Percentiles rank a stretch among this genome's conserved stretches.
Evolutionary conservation across 495 filamentous ascomycete genomes (phyloP).

Genomic region (Penicillium waksmanii): DNA sequence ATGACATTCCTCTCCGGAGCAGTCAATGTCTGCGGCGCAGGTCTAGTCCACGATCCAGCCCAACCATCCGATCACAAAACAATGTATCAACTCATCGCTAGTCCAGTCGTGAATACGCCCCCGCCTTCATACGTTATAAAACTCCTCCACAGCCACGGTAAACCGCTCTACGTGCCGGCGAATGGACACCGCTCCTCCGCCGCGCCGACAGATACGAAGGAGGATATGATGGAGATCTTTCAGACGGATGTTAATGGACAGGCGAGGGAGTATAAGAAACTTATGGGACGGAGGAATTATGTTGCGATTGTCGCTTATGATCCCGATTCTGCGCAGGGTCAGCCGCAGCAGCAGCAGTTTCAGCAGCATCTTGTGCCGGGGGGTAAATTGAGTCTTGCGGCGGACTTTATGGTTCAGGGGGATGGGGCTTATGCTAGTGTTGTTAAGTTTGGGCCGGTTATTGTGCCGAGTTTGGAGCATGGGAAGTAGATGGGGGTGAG

Average conservation of each 20-base stretch:
- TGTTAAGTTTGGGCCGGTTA: constrained; percentile 95
- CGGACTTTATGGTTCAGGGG: constrained; percentile 97
- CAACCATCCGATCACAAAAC: constrained; percentile 95
- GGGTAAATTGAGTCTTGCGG: constrained; percentile 83
- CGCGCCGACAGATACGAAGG: constrained; percentile 78
- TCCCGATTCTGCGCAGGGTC: constrained; percentile 68
- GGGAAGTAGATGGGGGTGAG: no score
- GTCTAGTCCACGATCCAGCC: constrained; percentile 89
- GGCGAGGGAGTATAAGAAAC: constrained; percentile 77
- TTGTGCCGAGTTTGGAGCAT: constrained; percentile 90
- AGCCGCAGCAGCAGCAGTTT: constrained; percentile 22
- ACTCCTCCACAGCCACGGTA: constrained; percentile 84
- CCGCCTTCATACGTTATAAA: constrained; percentile 84
- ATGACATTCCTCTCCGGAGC: constrained; percentile 96
- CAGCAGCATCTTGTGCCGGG: constrained; percentile 32
- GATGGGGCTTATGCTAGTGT: constrained; percentile 77
- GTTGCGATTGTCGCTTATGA: constrained; percentile 94
- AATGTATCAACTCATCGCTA: constrained; percentile 97
- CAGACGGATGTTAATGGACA: constrained; percentile 82
- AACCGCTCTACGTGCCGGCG: constrained; percentile 82
- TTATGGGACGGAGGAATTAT: constrained; percentile 94
- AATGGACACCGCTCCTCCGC: constrained; percentile 79
- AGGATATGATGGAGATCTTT: constrained; percentile 99
- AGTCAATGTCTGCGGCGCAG: constrained; percentile 90
- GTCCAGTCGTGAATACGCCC: constrained; percentile 87